phyloP scores from a whole-genome alignment of 1,139 yeast genomes.

The Yamadazyma kanchanaburiensis region DNA sequence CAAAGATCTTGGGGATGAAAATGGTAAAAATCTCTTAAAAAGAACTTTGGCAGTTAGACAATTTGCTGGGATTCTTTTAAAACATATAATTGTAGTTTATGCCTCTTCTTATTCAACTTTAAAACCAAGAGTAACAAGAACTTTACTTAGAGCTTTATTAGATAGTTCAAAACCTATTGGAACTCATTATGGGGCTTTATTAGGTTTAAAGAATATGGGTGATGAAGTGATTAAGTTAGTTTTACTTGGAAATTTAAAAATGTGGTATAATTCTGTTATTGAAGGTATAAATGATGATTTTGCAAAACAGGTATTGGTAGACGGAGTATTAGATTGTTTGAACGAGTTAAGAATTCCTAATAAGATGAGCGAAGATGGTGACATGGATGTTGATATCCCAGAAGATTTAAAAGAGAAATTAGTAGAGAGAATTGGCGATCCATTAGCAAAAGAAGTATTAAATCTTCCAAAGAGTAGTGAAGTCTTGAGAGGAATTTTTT shows the following conservation, averaged over 20 bases:
- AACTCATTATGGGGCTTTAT: slow-evolving; percentile 88
- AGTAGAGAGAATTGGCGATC: slow-evolving; percentile 57
- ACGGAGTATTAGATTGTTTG: slow-evolving; percentile 55
- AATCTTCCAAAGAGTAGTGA: slow-evolving; percentile 52
- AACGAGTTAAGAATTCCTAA: slow-evolving; percentile 36
- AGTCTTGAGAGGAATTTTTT: slow-evolving; percentile 68
- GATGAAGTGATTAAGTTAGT: slow-evolving; percentile 84
- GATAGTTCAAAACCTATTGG: slow-evolving; percentile 77
- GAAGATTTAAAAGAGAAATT: slow-evolving; percentile 47
- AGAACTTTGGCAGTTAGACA: slow-evolving; percentile 70
- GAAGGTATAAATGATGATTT: slow-evolving; percentile 35
- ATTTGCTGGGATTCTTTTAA: slow-evolving; percentile 80
- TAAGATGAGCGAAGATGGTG: slow-evolving; percentile 22
- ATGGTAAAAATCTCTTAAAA: slow-evolving; percentile 28
- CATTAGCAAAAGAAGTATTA: slow-evolving; percentile 49
- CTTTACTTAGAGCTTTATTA: slow-evolving; percentile 83
- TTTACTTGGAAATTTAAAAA: slow-evolving; percentile 76
- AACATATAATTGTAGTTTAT: slow-evolving; percentile 71
- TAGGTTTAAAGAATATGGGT: slow-evolving; percentile 82
- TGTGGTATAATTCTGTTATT: slow-evolving; percentile 67
- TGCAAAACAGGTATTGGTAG: slow-evolving; percentile 46
- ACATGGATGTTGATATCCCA: slow-evolving; percentile 31
- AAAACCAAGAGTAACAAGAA: slow-evolving; percentile 91
- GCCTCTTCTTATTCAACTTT: slow-evolving; percentile 87
- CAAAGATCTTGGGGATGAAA: slow-evolving; percentile 29